Conservation (phyloP, 768 basidiomycete genomes). For the Panaeolus cyanescens region DNA sequence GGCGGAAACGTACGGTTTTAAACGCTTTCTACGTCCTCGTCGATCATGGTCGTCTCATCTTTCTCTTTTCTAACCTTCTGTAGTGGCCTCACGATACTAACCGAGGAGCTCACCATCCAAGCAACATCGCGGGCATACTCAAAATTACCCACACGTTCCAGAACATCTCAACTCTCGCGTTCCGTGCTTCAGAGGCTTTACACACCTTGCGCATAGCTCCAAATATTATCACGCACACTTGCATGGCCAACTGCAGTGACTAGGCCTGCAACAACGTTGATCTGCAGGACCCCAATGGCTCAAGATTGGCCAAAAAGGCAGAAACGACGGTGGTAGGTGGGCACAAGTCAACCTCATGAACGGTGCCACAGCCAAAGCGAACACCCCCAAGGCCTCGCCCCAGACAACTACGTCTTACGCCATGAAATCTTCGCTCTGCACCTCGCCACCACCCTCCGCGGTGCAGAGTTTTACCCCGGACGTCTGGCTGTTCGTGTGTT, state of each 20-base stretch:
- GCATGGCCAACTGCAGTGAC: constrained; percentile 62
- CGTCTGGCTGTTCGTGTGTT: constrained; percentile 61
- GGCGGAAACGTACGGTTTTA: constrained; percentile 30
- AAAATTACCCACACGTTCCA: no score
- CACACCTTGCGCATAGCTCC: no score
- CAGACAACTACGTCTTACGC: constrained; percentile 76
- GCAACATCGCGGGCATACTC: no score
- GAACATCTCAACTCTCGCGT: no score
- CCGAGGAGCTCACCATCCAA: no score
- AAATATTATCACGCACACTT: constrained; percentile 75
- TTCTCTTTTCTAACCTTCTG: constrained; percentile 1
- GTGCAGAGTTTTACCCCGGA: constrained; percentile 81
- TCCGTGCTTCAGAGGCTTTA: no score
- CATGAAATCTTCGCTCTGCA: constrained; percentile 84
- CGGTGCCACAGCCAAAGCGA: constrained; percentile 41
- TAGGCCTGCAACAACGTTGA: constrained; percentile 56
- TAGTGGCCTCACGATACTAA: constrained; percentile 57
- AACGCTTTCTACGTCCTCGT: background rate
- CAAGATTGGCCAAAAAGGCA: constrained; percentile 63
- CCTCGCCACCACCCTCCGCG: constrained; percentile 51
- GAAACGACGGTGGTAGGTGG: constrained; percentile 35
- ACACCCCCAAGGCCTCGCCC: constrained; percentile 51
- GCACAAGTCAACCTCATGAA: constrained; percentile 43
- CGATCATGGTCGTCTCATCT: background rate
- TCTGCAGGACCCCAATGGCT: constrained; percentile 68